A percentile compares a stretch with the other conserved stretches of the same genome.
These are phyloP conservation scores for Coprinellus aureogranulatus DNA, from an alignment of 768 basidiomycete species.

Conservation along the genomic window DNA sequence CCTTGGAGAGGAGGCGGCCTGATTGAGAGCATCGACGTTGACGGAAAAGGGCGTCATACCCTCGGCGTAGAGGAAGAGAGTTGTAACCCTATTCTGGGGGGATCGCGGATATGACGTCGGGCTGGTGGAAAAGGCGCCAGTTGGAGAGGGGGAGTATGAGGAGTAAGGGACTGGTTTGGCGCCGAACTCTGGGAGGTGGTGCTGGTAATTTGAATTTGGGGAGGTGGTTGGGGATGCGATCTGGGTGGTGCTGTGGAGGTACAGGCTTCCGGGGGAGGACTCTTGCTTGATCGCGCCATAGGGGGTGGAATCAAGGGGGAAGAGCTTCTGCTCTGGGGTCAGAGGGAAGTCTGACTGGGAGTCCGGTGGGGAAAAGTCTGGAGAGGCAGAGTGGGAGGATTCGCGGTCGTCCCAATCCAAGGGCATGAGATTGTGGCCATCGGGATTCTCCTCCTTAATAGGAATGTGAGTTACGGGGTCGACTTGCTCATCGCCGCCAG, in stretches of 20 bases:
- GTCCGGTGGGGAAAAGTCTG: slow-evolving; percentile 46
- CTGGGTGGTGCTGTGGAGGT: slow-evolving; percentile 9
- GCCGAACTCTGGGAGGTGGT: slow-evolving; percentile 22
- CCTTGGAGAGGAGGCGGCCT: slow-evolving; percentile 34
- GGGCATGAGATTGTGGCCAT: slow-evolving; percentile 39
- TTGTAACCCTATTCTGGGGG: slow-evolving; percentile 31
- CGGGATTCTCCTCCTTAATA: slow-evolving; percentile 56
- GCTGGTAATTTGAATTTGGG: slow-evolving; percentile 28
- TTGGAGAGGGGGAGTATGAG: slow-evolving; percentile 14
- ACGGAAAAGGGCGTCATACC: slow-evolving; percentile 65
- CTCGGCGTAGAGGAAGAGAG: slow-evolving; percentile 58
- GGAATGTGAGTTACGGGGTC: slow-evolving; percentile 47
- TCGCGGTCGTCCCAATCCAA: slow-evolving; percentile 46
- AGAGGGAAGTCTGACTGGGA: slow-evolving; percentile 45
- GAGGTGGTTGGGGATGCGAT: slow-evolving; percentile 28
- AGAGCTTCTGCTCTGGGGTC: slow-evolving; percentile 38
- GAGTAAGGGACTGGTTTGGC: slow-evolving; percentile 5
- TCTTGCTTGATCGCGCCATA: slow-evolving; percentile 7
- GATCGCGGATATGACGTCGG: slow-evolving; percentile 21
- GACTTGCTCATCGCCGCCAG: slow-evolving; percentile 73
- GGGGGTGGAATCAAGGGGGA: slow-evolving; percentile 22
- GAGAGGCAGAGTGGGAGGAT: slow-evolving; percentile 40
- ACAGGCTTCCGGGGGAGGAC: slow-evolving; percentile 4
- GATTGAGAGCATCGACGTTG: slow-evolving; percentile 53
- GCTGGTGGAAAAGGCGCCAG: slow-evolving; percentile 11